Evolutionary conservation across 495 filamentous ascomycete genomes (phyloP), one percentile per base, ranked within the genome.

Genomic region (Penicillium cinerascens): DNA sequence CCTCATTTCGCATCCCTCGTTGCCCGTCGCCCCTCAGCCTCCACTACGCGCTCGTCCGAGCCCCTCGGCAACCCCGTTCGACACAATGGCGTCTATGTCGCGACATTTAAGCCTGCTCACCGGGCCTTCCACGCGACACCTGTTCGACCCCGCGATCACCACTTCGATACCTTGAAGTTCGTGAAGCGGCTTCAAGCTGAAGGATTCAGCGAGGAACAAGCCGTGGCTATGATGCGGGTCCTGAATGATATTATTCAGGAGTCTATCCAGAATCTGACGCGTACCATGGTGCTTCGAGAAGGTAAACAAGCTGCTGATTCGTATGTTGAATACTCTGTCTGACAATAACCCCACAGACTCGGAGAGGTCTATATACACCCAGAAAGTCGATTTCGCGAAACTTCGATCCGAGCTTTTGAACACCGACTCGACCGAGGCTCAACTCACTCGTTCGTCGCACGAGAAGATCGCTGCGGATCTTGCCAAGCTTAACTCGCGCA

Each of bases 311-410:
- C 3, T 13, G 29, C 29, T 11, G 11, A 33, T 33, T 33, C 13
- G 11, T 29, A 6, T 33, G 13, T 13, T 33, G 1, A 3, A 15
- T 5, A 33, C 11, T 33, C 8, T 15, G 10, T 33, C 29, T 33
- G 29, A 33, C 29, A 13, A 13, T 33, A 10, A 13, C 29, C 29
- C 11, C 1, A 21, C 54, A 81, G 78, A 81, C 49, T 76, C 78
- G 40, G 78, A 80, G 56, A 58, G 77, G 58, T 86, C 89, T 6
- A 95, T 90, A 2, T 99, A 99, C 72, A 96, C 91, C 0, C 95
- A 97, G 65, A 97, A 97, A 71, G 95, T 99, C 49, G 93, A 99
- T 73, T 97, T 99, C 61, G 90, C 93, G n/a, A 96, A 97, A 76
- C 84, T 97, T 17, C 90, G 93, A 65, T 92, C 89, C 22, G 93